Evolutionary conservation across 2,329 filamentous ascomycete species (phyloP).

Genomic region (Xylariaceae sp.): DNA sequence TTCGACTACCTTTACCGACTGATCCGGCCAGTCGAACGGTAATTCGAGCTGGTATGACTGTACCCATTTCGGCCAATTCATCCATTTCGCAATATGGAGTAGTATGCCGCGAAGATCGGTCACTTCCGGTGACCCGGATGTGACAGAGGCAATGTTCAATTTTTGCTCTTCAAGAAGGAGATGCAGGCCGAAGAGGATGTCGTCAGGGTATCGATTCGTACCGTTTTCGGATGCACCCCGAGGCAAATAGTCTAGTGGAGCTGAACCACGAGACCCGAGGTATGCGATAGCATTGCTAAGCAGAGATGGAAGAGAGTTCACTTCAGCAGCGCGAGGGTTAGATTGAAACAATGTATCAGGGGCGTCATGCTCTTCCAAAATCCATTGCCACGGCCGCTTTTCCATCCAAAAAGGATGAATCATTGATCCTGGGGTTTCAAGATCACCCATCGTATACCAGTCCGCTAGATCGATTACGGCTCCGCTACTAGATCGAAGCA

Average conservation of each 20-base stretch:
- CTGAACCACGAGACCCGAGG: conserved; percentile 55
- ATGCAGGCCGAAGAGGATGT: conserved; percentile 74
- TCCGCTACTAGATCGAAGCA: conserved; percentile 31
- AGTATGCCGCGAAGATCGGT: conserved; percentile 66
- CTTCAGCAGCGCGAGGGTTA: conserved; percentile 23
- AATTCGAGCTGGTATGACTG: conserved; percentile 50
- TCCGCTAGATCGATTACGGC: conserved; percentile 31
- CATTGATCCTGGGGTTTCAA: conserved; percentile 45
- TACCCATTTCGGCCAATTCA: conserved; percentile 61
- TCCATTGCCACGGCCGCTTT: conserved; percentile 67
- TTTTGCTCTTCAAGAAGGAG: conserved; percentile 87
- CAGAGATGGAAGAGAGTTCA: conserved; percentile 46
- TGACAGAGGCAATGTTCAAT: conserved; percentile 57
- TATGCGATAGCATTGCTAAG: conserved; percentile 63
- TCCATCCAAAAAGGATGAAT: conserved; percentile 56
- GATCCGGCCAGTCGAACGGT: conserved; percentile 40
- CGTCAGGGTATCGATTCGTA: conserved; percentile 57
- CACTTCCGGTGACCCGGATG: conserved; percentile 41
- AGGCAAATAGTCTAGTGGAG: conserved; percentile 62
- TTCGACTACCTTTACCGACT: conserved; percentile 3
- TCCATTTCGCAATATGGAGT: conserved; percentile 76
- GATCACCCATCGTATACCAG: conserved; percentile 46
- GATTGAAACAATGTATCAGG: conserved; percentile 25
- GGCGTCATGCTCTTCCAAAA: conserved; percentile 53
- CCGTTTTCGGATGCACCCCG: conserved; percentile 51